These are phyloP conservation scores for Epithele typhae DNA, from an alignment of 768 basidiomycete species.

Conservation along the genomic window DNA sequence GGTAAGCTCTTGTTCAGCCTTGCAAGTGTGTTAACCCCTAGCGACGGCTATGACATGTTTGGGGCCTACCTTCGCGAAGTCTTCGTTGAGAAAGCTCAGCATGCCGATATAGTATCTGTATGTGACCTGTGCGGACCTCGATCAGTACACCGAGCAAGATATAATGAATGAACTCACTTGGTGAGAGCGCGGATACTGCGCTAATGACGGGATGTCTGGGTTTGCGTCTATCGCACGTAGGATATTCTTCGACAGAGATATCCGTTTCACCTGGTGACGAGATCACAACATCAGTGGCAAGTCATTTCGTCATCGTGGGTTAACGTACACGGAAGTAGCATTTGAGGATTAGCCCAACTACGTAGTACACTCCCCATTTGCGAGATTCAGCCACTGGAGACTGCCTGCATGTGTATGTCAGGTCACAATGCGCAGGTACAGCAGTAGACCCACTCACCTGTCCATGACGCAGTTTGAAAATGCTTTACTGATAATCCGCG, in stretches of 20 bases:
- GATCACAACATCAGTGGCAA: not conserved
- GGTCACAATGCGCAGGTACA: not conserved
- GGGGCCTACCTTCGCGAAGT: constrained; percentile 67
- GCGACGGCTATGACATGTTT: not conserved
- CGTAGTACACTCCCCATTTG: constrained; percentile 91
- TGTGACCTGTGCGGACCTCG: constrained; percentile 61
- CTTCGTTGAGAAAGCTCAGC: constrained; percentile 90
- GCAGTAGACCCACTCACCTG: constrained; percentile 33
- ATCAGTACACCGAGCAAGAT: not conserved
- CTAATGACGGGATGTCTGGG: constrained; percentile 76
- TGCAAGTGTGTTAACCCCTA: not conserved
- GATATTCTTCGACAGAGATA: constrained; percentile 89
- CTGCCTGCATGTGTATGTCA: constrained; percentile 34
- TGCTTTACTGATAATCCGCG: constrained; percentile 81
- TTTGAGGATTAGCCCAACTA: constrained; percentile 88
- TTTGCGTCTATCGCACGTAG: constrained; percentile 85
- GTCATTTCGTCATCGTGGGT: no score
- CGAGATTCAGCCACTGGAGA: constrained; percentile 71
- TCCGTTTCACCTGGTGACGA: constrained; percentile 69
- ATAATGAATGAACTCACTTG: constrained; percentile 48
- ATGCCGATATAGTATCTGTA: constrained; percentile 94
- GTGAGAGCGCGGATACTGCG: constrained; percentile 76
- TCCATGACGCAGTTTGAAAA: constrained; percentile 90
- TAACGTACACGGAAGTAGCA: constrained; percentile 86
- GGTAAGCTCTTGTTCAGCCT: constrained; percentile 85